Evolutionary conservation across 73 alveolate genomes (phyloP).

Genomic region (Loxodes magnus): DNA sequence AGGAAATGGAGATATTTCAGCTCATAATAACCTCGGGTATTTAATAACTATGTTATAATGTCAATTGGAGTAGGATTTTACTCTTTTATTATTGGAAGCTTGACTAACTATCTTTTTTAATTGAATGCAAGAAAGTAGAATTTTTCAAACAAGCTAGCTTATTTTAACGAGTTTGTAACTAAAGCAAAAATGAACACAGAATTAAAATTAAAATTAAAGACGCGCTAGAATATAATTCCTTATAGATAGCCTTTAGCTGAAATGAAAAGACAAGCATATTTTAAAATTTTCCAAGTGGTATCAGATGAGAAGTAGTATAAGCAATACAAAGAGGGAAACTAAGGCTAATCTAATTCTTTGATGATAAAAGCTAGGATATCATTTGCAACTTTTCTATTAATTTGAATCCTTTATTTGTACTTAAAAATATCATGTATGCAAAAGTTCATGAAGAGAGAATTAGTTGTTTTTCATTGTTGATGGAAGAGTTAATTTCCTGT

Average conservation of each 20-base stretch:
- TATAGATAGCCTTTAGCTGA: constrained; percentile 15
- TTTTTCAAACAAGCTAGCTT: constrained; percentile 13
- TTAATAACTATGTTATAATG: constrained; percentile 38
- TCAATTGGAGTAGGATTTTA: constrained; percentile 38
- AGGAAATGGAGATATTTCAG: constrained; percentile 1
- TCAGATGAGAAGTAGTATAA: constrained; percentile 30
- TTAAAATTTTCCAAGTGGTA: constrained; percentile 21
- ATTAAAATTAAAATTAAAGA: constrained; percentile 18
- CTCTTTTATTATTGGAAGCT: constrained; percentile 43
- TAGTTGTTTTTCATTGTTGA: constrained; percentile 23
- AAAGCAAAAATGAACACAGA: constrained; percentile 19
- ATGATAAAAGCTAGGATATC: constrained; percentile 32
- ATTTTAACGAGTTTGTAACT: constrained; percentile 15
- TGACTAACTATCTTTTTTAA: constrained; percentile 29
- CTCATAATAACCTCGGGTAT: constrained; percentile 25
- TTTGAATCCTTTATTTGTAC: constrained; percentile 21
- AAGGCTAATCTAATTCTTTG: constrained; percentile 27
- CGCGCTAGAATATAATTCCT: constrained; percentile 15
- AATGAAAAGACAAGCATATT: constrained; percentile 27
- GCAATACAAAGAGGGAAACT: constrained; percentile 29
- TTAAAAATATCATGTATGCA: constrained; percentile 19
- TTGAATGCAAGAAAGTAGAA: constrained; percentile 13
- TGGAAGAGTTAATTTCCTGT: constrained; percentile 38
- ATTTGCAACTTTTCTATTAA: constrained; percentile 31
- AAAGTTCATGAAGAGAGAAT: constrained; percentile 28